Conservation (phyloP, 805 yeast species). For the Cyberlindnera suaveolens region DNA sequence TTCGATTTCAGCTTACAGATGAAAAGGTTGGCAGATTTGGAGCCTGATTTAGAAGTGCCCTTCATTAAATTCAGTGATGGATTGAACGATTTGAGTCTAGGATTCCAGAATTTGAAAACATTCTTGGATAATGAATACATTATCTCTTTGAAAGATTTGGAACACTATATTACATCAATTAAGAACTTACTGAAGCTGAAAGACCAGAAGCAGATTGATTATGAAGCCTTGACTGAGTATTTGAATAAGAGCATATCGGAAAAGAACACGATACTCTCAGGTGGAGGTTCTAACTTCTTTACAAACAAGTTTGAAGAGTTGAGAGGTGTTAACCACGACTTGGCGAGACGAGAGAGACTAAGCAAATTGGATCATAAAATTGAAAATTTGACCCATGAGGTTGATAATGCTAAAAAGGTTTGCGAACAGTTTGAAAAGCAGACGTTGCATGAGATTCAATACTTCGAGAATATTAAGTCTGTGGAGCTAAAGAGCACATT, state of each 20-base stretch:
- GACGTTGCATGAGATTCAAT: slow-evolving; percentile 47
- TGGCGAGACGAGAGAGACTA: slow-evolving; percentile 45
- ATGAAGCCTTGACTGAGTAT: slow-evolving; percentile 80
- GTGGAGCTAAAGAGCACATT: slow-evolving; percentile 69
- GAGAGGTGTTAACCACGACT: slow-evolving; percentile 57
- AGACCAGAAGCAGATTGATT: slow-evolving; percentile 87
- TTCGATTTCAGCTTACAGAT: slow-evolving; percentile 66
- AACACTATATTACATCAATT: slow-evolving; percentile 66
- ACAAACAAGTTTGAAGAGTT: slow-evolving; percentile 55
- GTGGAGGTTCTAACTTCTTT: slow-evolving; percentile 47
- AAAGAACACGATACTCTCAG: slow-evolving; percentile 44
- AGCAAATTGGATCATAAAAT: slow-evolving; percentile 44
- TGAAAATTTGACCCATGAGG: slow-evolving; percentile 42
- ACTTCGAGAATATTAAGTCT: slow-evolving; percentile 77
- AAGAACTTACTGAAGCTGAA: slow-evolving; percentile 71
- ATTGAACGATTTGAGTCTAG: slow-evolving; percentile 35
- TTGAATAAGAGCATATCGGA: slow-evolving; percentile 66
- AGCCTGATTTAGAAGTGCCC: slow-evolving; percentile 32
- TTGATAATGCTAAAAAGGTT: slow-evolving; percentile 41
- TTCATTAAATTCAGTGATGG: slow-evolving; percentile 43
- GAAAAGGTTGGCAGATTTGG: slow-evolving; percentile 55
- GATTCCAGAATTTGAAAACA: slow-evolving; percentile 38
- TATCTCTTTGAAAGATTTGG: slow-evolving; percentile 78
- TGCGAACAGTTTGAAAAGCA: slow-evolving; percentile 52
- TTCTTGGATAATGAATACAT: slow-evolving; percentile 74